A percentile compares a stretch with the other conserved stretches of the same genome.
These are phyloP conservation scores for Blumeria hordei DNA, from an alignment of 2,329 filamentous ascomycete genomes.

Conservation along the genomic window DNA sequence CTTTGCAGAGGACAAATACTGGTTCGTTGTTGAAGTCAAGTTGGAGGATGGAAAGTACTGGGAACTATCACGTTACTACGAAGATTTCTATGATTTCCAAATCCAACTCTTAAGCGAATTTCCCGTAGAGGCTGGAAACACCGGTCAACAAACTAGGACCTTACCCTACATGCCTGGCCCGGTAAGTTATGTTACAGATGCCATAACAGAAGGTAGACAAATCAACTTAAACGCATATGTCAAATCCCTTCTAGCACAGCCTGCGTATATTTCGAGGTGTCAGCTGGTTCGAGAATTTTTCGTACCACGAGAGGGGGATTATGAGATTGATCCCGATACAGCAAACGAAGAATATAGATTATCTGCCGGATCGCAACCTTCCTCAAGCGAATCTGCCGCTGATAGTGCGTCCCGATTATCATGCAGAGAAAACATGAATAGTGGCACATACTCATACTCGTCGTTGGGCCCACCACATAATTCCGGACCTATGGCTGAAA, in stretches of 20 bases:
- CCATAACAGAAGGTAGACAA: conserved; percentile 77
- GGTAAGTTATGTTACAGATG: conserved; percentile 93
- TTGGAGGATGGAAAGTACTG: conserved; percentile 79
- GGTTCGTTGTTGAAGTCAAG: conserved; percentile 85
- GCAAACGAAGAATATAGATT: conserved; percentile 47
- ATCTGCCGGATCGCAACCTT: conserved; percentile 44
- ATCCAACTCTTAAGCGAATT: conserved; percentile 84
- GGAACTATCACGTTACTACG: conserved; percentile 86
- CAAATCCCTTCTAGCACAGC: conserved; percentile 67
- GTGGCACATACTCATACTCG: conserved; percentile 24
- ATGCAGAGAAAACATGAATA: conserved; percentile 37
- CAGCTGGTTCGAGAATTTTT: conserved; percentile 78
- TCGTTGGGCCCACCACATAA: conserved; percentile 23
- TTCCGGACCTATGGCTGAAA: conserved; percentile 17
- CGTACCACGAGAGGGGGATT: conserved; percentile 69
- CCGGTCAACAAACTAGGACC: conserved; percentile 51
- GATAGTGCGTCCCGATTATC: conserved; percentile 39
- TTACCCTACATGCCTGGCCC: conserved; percentile 95
- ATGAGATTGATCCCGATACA: conserved; percentile 59
- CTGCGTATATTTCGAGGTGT: conserved; percentile 62
- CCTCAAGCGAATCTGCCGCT: conserved; percentile 35
- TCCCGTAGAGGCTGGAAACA: conserved; percentile 77
- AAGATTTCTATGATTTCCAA: conserved; percentile 98
- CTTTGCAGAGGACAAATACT: conserved; percentile 94
- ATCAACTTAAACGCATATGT: conserved; percentile 92